Percentiles rank a stretch among this genome's conserved stretches.
Conservation (phyloP, 306 rosid genomes). For the Acmispon strigosus region DNA sequence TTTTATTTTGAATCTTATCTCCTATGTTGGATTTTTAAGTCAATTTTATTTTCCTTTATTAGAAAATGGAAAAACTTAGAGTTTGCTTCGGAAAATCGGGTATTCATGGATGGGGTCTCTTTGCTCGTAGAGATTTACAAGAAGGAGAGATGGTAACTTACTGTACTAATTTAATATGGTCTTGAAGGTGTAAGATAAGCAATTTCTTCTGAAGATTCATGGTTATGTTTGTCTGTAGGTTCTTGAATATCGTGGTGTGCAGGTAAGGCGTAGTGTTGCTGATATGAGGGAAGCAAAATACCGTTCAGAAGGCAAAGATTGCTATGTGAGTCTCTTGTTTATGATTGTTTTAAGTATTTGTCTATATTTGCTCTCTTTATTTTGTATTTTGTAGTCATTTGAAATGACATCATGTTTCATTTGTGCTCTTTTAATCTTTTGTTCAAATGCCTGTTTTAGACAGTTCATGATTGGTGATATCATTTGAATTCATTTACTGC, state of each 20-base stretch:
- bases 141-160: constrained; percentile 92
- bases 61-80: constrained; percentile 71
- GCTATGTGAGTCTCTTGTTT: constrained; percentile 63
- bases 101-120: constrained; percentile 99
- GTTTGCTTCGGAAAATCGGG: constrained; percentile 96
- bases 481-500: constrained; percentile 5
- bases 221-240: constrained; percentile 44
- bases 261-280: constrained; percentile 77
- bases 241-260: constrained; percentile 91
- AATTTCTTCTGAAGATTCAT: constrained; percentile 17
- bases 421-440: neutral
- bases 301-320: constrained; percentile 79
- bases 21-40: neutral
- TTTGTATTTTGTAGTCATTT: neutral
- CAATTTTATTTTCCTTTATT: constrained; percentile 18
- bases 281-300: constrained; percentile 82
- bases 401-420: neutral
- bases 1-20: neutral
- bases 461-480: constrained; percentile 2
- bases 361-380: neutral
- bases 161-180: neutral
- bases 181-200: neutral
- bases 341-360: neutral
- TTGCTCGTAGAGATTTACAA: constrained; percentile 81
- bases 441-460: constrained; percentile 8